Percentiles rank a stretch among this genome's conserved stretches.
phyloP scores from a whole-genome alignment of 306 rosid species.

The Inga laurina region DNA sequence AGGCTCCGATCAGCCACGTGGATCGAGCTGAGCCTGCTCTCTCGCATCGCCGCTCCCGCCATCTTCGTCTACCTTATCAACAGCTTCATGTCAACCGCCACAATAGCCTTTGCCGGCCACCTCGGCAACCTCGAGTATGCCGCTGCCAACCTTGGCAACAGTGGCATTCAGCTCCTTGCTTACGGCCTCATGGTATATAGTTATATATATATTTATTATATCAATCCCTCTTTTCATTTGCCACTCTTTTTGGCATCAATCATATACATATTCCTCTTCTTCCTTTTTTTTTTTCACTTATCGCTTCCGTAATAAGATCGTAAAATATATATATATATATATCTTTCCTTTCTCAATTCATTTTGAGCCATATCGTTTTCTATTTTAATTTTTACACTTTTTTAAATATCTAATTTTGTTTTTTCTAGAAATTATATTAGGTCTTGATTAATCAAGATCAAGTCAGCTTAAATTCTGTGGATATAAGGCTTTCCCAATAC shows the following conservation, averaged over 20 bases:
- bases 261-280: not conserved
- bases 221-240: not conserved
- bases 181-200: slow-evolving; percentile 50
- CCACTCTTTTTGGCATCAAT: not conserved
- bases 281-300: not conserved
- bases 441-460: too few species aligned
- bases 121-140: slow-evolving; percentile 80
- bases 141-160: slow-evolving; percentile 79
- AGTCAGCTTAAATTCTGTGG: not conserved
- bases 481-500: not conserved
- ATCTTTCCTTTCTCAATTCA: not conserved
- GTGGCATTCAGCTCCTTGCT: slow-evolving; percentile 66
- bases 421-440: not conserved
- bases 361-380: not conserved
- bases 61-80: slow-evolving; percentile 66
- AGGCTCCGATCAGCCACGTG: slow-evolving; percentile 51
- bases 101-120: slow-evolving; percentile 74
- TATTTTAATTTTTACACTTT: not conserved
- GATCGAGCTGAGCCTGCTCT: slow-evolving; percentile 65
- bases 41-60: slow-evolving; percentile 67
- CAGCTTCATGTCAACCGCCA: slow-evolving; percentile 60
- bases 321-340: too few species aligned
- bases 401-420: not conserved
- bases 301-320: not conserved
- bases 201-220: not conserved